Conservation (phyloP, 2,329 filamentous ascomycete species). For the Aspergillus bombycis region DNA sequence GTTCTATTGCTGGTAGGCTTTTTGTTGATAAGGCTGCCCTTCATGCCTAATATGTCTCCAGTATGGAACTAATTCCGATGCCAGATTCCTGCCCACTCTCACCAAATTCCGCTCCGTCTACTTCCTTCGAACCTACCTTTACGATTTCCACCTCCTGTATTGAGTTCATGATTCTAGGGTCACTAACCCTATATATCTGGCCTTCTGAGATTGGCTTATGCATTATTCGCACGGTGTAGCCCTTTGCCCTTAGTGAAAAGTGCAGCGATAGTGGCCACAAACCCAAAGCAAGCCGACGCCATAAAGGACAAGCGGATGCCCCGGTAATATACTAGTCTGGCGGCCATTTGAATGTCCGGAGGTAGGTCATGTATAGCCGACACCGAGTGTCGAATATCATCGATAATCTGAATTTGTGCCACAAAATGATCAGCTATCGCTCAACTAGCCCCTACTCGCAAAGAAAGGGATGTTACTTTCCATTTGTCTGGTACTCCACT, state of each 20-base stretch:
- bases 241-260: conserved; percentile 49
- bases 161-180: neutral
- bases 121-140: neutral
- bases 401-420: conserved; percentile 54
- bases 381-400: conserved; percentile 65
- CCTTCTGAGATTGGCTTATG: neutral
- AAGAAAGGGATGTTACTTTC: conserved; percentile 51
- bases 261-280: conserved; percentile 53
- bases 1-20: neutral
- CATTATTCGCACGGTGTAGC: conserved; percentile 13
- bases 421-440: conserved; percentile 28
- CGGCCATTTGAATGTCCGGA: conserved; percentile 59
- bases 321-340: conserved; percentile 62
- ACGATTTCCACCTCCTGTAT: neutral
- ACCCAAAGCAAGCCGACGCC: conserved; percentile 57
- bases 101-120: neutral
- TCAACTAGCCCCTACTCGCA: neutral
- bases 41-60: neutral
- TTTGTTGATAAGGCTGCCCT: neutral
- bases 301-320: conserved; percentile 61
- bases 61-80: neutral
- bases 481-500: conserved; percentile 60
- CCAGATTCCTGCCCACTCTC: neutral
- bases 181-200: neutral
- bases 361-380: conserved; percentile 59